Conservation (phyloP, 331 rosid genomes). For the Phaseolus coccineus region DNA sequence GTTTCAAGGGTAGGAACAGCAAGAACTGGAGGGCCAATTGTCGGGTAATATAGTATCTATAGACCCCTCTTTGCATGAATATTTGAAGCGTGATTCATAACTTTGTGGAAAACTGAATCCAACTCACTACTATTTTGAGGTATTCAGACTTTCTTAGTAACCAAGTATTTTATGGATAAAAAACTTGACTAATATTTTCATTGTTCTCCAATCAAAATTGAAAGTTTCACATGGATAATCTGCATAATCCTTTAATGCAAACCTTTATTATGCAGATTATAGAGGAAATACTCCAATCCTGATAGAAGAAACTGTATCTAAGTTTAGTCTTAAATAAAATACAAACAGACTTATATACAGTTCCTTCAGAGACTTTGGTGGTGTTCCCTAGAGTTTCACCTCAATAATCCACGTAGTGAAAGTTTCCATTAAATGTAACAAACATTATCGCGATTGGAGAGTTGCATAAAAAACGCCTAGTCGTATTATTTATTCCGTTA, state of each 20-base stretch:
- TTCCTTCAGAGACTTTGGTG: no score
- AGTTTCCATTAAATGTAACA: no score
- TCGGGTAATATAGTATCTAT: not conserved
- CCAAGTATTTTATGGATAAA: not conserved
- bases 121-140: not conserved
- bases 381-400: no score
- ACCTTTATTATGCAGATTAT: no score
- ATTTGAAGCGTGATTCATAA: not conserved
- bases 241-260: not conserved
- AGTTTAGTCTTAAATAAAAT: no score
- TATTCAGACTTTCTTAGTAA: not conserved
- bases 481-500: no score
- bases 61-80: not conserved
- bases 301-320: not conserved
- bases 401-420: no score
- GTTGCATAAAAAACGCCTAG: no score
- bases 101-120: not conserved
- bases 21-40: not conserved
- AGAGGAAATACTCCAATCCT: not conserved
- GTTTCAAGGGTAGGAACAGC: not conserved
- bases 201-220: not conserved
- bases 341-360: no score
- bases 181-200: no score
- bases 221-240: not conserved
- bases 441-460: no score